Percentiles rank a stretch among this genome's conserved stretches.
phyloP scores from a whole-genome alignment of 352 stramenopile species.

The Nothophytophthora sp. region DNA sequence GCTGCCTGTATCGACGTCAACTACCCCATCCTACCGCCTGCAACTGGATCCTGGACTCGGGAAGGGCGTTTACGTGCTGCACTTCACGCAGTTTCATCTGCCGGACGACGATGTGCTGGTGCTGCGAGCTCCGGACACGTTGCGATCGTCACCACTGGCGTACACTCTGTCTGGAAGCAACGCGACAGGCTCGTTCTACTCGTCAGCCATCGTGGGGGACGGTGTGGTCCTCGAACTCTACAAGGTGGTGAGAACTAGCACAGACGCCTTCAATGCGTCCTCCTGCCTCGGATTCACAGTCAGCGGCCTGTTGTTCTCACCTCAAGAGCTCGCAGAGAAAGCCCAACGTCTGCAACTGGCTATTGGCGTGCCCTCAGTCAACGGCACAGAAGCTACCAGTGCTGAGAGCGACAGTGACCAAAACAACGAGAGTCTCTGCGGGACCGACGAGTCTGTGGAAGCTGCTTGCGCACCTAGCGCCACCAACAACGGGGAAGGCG shows the following conservation, averaged over 20 bases:
- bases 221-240: constrained; percentile 55
- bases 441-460: constrained; percentile 65
- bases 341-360: constrained; percentile 13
- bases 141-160: constrained; percentile 10
- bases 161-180: constrained; percentile 45
- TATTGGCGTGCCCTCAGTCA: constrained; percentile 23
- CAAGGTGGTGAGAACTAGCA: constrained; percentile 4
- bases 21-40: constrained; percentile 40
- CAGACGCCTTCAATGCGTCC: constrained; percentile 2
- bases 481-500: constrained; percentile 20
- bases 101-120: constrained; percentile 49
- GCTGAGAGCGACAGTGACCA: constrained; percentile 11
- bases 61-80: constrained; percentile 57
- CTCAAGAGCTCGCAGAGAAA: constrained; percentile 29
- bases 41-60: constrained; percentile 47
- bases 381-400: constrained; percentile 8
- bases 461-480: constrained; percentile 52
- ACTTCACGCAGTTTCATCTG: constrained; percentile 58
- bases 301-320: constrained; percentile 44
- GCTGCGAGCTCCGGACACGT: constrained; percentile 28
- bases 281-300: constrained; percentile 58
- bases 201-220: constrained; percentile 39
- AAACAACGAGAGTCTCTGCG: constrained; percentile 69
- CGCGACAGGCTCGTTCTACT: constrained; percentile 56
- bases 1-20: constrained; percentile 18